These are phyloP conservation scores for Hypomyces perniciosus DNA, from an alignment of 2,329 filamentous ascomycete species.

Conservation along the genomic window DNA sequence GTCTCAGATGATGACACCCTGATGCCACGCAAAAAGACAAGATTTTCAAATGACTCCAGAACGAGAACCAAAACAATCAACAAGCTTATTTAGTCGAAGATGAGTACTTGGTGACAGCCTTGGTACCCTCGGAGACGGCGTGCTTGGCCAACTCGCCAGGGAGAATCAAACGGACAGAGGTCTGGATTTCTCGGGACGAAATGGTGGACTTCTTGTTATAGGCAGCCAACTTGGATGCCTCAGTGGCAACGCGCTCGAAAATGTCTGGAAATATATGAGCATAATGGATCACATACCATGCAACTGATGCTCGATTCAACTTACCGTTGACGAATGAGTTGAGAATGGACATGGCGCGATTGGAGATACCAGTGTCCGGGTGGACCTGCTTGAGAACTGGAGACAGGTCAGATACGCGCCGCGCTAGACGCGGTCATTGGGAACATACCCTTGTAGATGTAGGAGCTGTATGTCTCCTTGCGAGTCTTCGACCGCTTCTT, in stretches of 20 bases:
- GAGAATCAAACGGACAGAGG: conserved; percentile 94
- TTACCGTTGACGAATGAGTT: conserved; percentile 99
- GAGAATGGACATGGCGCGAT: conserved; percentile 98
- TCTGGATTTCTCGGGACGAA: conserved; percentile 98
- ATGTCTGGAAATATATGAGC: conserved; percentile 58
- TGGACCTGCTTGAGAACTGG: conserved; percentile 99
- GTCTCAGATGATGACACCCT: conserved; percentile 53
- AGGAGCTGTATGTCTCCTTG: conserved; percentile 99
- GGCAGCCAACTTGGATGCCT: conserved; percentile 96
- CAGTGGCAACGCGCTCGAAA: conserved; percentile 97
- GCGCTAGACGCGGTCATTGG: not conserved
- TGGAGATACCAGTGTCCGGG: conserved; percentile 99
- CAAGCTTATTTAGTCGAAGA: conserved; percentile 92
- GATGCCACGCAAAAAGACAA: conserved; percentile 48
- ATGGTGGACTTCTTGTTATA: conserved; percentile 99
- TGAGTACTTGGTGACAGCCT: conserved; percentile 99
- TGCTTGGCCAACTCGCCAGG: conserved; percentile 99
- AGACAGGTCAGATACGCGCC: conserved; percentile 8
- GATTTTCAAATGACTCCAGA: conserved; percentile 43
- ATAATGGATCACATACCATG: not conserved
- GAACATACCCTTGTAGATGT: conserved; percentile 95
- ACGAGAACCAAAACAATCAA: conserved; percentile 46
- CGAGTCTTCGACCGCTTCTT: conserved; percentile 99
- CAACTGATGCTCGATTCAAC: conserved; percentile 23
- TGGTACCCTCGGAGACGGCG: conserved; percentile 98